Percentiles rank a stretch among this genome's conserved stretches.
These are phyloP conservation scores for Nemania sp. DNA, from an alignment of 2,329 filamentous ascomycete species.

Conservation along the genomic window DNA sequence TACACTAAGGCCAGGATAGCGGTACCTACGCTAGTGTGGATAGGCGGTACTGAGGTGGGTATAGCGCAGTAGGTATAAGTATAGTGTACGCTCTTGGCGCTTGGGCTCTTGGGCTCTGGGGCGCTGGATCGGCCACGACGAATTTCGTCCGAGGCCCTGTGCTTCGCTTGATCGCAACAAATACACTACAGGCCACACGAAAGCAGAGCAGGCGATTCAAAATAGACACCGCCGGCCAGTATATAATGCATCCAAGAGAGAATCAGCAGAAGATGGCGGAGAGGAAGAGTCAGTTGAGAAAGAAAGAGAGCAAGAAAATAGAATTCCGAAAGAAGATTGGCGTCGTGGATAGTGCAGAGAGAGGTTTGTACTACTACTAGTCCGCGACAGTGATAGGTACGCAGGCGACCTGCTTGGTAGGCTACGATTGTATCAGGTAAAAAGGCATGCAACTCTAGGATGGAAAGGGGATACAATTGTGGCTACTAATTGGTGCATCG, in stretches of 20 bases:
- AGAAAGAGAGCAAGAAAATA: slow-evolving; percentile 23
- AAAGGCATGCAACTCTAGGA: not conserved
- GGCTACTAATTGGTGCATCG: not conserved
- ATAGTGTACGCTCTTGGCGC: too few relatives aligned
- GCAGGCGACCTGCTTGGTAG: not conserved
- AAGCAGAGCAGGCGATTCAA: not conserved
- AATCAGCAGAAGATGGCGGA: slow-evolving; percentile 3
- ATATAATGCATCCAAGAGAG: slow-evolving; percentile 1
- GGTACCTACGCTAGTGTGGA: not conserved
- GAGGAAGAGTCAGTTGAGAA: not conserved
- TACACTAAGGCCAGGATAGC: slow-evolving; percentile 5
- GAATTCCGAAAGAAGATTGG: slow-evolving; percentile 22
- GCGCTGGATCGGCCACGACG: too few relatives aligned
- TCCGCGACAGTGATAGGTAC: not conserved
- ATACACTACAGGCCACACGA: slow-evolving; percentile 10
- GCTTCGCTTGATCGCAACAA: too few relatives aligned
- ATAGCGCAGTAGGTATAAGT: not conserved
- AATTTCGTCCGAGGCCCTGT: too few relatives aligned
- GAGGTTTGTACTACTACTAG: not conserved
- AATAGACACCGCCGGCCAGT: slow-evolving; percentile 1
- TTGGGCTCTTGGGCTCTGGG: too few relatives aligned
- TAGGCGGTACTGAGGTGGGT: slow-evolving; percentile 3
- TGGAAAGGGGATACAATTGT: not conserved
- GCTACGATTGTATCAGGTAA: not conserved
- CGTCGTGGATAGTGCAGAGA: slow-evolving; percentile 10